Evolutionary conservation across 2,329 filamentous ascomycete genomes (phyloP).

Genomic region (Aspergillus udagawae): DNA sequence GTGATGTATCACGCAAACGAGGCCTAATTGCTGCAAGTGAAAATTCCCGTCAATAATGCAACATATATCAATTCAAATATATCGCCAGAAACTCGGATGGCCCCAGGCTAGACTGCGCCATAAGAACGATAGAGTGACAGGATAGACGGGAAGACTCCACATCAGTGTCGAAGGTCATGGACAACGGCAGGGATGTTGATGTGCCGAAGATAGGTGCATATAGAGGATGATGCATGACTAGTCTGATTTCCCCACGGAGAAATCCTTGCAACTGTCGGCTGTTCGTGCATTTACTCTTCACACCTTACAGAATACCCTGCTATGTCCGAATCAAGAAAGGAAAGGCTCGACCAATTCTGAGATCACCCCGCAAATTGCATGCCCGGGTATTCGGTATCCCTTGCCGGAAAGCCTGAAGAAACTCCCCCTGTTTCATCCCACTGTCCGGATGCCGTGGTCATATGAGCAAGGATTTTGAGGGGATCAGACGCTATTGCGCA

Average conservation of each 20-base stretch:
- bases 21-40: background rate
- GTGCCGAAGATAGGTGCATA: background rate
- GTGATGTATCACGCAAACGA: background rate
- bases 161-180: background rate
- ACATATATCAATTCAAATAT: background rate
- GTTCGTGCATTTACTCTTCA: background rate
- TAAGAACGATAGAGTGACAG: background rate
- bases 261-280: background rate
- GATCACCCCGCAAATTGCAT: background rate
- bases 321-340: background rate
- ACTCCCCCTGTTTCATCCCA: background rate
- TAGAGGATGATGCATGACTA: background rate
- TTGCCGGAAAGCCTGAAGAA: background rate
- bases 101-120: background rate
- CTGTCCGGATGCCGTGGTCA: background rate
- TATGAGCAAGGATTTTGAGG: background rate
- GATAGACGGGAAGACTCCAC: background rate
- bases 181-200: background rate
- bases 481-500: background rate
- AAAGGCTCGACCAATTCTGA: background rate
- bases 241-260: background rate
- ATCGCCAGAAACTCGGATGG: background rate
- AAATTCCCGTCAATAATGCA: background rate
- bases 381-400: background rate
- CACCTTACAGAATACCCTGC: background rate